Evolutionary conservation across 805 yeast genomes (phyloP), one percentile per base, ranked within the genome.

Genomic region (Cyberlindnera euphorbiiphila): DNA sequence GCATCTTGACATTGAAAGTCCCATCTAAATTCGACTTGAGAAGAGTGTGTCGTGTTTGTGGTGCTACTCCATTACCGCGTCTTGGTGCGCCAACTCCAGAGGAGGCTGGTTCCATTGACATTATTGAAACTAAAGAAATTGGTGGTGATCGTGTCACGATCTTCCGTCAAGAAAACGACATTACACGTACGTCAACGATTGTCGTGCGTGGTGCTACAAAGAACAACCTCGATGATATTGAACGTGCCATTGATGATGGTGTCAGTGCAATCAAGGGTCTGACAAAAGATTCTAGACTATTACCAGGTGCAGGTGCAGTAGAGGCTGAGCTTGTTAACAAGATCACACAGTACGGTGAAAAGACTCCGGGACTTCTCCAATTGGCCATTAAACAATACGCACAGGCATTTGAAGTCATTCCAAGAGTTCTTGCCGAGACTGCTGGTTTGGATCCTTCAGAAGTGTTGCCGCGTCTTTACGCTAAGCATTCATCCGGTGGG

Each of bases 131-230:
- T 17, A 77, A 76, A 53, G 98, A 93, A 68, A 87, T 93, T 59
- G 98, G 98, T 48, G 96, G 97, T 37, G 97, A 93, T 65, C 78
- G 96, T 61, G 98, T 93, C 25, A 91, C 98, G 9, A 74, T 93
- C 21, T 89, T 93, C 71, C 76, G 86, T 59, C 98, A 93, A 65
- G 77, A 72, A 46, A 62, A 66, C 23, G 63, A 63, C 21, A 56
- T 60, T 30, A 81, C 96, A 19, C 74, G 85, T 52, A 93, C 98
- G 4, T 80, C 98, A 12, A 93, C 98, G 8, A 88, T 93, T 53
- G 82, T 93, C 32, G 69, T 93, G 37, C 78, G 98, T 63, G 98
- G 98, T 39, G 98, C 98, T 29, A 93, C 98, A 6, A 91, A 87
- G 63, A 89, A 86, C 65, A 78, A 74, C 59, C 68, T 93, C 59